phyloP scores from a whole-genome alignment of 805 yeast species.

The Schizosaccharomyces osmophilus region DNA sequence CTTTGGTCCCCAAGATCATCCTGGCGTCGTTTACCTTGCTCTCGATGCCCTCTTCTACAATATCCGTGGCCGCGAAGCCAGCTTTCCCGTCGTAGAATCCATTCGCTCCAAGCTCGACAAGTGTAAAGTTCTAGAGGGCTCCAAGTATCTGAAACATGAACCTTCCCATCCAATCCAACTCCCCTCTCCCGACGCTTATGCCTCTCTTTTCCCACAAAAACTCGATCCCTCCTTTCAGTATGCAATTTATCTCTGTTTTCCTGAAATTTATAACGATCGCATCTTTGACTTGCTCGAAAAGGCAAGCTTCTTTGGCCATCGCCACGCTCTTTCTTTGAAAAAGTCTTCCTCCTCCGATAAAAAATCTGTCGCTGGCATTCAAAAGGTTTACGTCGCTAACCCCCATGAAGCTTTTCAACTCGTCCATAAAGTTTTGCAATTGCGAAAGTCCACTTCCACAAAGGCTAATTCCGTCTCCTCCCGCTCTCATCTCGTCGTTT shows the following conservation, averaged over 20 bases:
- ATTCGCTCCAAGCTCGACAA: background rate
- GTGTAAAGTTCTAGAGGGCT: background rate
- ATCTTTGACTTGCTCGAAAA: background rate
- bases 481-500: background rate
- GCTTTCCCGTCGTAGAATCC: background rate
- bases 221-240: background rate
- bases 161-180: background rate
- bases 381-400: background rate
- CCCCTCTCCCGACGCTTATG: background rate
- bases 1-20: background rate
- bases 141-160: background rate
- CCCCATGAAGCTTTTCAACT: background rate
- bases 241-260: background rate
- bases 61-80: background rate
- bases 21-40: background rate
- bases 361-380: background rate
- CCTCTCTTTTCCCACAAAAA: background rate
- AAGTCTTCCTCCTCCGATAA: background rate
- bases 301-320: background rate
- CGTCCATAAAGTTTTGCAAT: background rate
- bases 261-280: background rate
- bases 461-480: background rate
- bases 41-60: background rate
- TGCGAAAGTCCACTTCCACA: background rate
- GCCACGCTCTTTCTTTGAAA: background rate